Base-by-base conservation (phyloP, 495 filamentous ascomycete genomes). In the Xylaria bambusicola region DNA sequence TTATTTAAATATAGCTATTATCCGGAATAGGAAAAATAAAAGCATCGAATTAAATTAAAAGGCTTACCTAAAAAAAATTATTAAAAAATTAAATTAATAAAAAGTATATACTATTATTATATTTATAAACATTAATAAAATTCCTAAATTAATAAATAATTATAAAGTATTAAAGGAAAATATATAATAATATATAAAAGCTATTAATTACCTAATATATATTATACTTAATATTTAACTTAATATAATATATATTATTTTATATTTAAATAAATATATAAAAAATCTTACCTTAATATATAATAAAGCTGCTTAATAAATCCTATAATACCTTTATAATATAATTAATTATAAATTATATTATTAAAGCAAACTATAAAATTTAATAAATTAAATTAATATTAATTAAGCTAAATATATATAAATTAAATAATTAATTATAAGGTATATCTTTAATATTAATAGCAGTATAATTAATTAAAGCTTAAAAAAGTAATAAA, bases 211-310 rank as follows among this genome's bases (percentile, higher is more conserved):
- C 45, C 35, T 26, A 3, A 62, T 46, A 62, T 17, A 47, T 45
- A 15, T 15, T 17, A 45, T 45, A 15, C n/a, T 60, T 60, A 56
- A 61, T 3, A 46, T 47, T 24, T 8, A 47, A 40, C 60, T 48
- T 50, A 61, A 44, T 24, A 20, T 29, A 13, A 12, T 18, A 31
- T 49, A 41, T 46, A 46, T 10, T 21, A 51, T 29, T 60, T 31
- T 35, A 5, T 61, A 60, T 61, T 31, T 29, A 17, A 58, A n/a
- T 44, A 33, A 45, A 42, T 29, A 46, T 58, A 46, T 61, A 41
- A 42, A 27, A 48, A 61, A 33, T 20, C 49, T 45, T 45, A 45
- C 17, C 17, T 5, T 45, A n/a, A n/a, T n/a, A n/a, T n/a, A n/a
- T n/a, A n/a, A n/a, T n/a, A n/a, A n/a, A n/a, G n/a, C n/a, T n/a